phyloP scores from a whole-genome alignment of 2,329 filamentous ascomycete genomes.

The Spiromastix sp. region DNA sequence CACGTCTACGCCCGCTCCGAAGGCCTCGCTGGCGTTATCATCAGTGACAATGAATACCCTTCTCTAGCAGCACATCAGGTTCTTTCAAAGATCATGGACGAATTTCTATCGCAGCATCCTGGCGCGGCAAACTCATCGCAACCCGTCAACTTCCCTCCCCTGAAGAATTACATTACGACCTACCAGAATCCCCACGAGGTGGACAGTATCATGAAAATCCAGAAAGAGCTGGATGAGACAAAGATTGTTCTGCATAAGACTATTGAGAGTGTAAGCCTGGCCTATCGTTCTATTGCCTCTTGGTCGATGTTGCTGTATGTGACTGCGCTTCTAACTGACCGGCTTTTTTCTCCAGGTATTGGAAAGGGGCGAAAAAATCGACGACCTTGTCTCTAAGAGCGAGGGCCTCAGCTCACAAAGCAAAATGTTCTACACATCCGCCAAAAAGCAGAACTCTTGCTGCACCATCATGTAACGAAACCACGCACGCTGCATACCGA shows the following conservation, averaged over 20 bases:
- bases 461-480: constrained; percentile 47
- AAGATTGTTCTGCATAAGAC: constrained; percentile 97
- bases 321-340: too few species aligned
- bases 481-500: too few species aligned
- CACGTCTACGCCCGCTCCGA: constrained; percentile 68
- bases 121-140: constrained; percentile 43
- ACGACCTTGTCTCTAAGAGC: constrained; percentile 86
- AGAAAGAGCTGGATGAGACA: constrained; percentile 92
- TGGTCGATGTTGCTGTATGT: too few species aligned
- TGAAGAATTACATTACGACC: constrained; percentile 66
- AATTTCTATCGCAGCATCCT: constrained; percentile 66
- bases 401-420: constrained; percentile 82
- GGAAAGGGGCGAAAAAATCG: constrained; percentile 92
- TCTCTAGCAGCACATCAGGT: constrained; percentile 33
- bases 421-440: constrained; percentile 89
- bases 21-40: constrained; percentile 67
- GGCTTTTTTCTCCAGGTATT: too few species aligned
- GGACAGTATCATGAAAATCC: constrained; percentile 89
- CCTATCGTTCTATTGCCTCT: too few species aligned
- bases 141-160: constrained; percentile 54
- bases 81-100: constrained; percentile 70
- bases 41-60: constrained; percentile 46
- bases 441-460: constrained; percentile 54
- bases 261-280: constrained; percentile 50
- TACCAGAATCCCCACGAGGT: constrained; percentile 84